These are phyloP conservation scores for Beauveria bassiana DNA, from an alignment of 2,329 filamentous ascomycete genomes.

Conservation along the genomic window DNA sequence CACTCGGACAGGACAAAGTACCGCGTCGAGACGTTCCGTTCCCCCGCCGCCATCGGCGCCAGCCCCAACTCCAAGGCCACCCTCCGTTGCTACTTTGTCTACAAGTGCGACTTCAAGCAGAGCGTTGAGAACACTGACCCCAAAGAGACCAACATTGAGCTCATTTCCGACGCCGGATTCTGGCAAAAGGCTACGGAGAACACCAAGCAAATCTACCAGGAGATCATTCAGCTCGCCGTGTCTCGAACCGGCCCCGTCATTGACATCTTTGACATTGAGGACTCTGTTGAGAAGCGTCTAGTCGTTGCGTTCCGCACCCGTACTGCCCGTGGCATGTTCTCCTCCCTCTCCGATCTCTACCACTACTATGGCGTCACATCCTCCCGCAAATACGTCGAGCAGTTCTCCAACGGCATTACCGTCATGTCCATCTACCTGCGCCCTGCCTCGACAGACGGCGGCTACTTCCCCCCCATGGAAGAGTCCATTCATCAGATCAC, in stretches of 20 bases:
- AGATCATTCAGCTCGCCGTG: constrained; percentile 82
- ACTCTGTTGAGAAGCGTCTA: constrained; percentile 81
- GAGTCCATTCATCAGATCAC: constrained; percentile 97
- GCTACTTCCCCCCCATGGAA: constrained; percentile 70
- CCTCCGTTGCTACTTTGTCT: constrained; percentile 96
- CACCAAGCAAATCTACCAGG: constrained; percentile 91
- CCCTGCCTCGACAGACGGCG: constrained; percentile 53
- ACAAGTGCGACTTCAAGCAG: constrained; percentile 87
- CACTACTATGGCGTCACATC: constrained; percentile 98
- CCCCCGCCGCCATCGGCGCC: constrained; percentile 68
- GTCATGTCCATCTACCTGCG: constrained; percentile 94
- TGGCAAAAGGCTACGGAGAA: constrained; percentile 92
- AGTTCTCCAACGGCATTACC: constrained; percentile 97
- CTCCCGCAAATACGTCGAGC: constrained; percentile 94
- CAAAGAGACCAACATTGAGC: constrained; percentile 79
- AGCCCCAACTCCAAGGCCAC: constrained; percentile 65
- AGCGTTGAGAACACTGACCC: constrained; percentile 60
- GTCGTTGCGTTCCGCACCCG: constrained; percentile 92
- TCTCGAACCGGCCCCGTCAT: constrained; percentile 87
- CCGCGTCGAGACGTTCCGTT: constrained; percentile 95
- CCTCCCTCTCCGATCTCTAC: constrained; percentile 89
- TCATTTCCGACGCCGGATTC: constrained; percentile 90
- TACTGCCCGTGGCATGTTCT: constrained; percentile 89
- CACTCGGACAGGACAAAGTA: constrained; percentile 67
- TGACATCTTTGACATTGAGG: constrained; percentile 94